Evolutionary conservation across 2,329 filamentous ascomycete genomes (phyloP).

Genomic region (Talaromyces funiculosus): DNA sequence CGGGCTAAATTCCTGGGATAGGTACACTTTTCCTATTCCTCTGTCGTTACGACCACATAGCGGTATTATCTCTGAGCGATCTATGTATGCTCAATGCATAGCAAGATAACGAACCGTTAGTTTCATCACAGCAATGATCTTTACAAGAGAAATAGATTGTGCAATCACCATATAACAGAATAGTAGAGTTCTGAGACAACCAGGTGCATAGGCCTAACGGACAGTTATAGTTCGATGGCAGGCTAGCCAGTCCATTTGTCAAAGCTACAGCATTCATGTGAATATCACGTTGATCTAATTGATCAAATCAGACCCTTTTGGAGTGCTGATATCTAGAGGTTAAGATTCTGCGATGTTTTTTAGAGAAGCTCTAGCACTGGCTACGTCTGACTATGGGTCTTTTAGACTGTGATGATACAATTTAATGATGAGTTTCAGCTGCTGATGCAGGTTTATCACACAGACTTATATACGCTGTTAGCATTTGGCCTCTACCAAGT

Average conservation of each 20-base stretch:
- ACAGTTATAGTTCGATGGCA: background rate
- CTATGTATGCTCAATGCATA: background rate
- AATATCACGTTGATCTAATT: background rate
- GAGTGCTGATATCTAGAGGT: background rate
- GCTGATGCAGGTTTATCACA: background rate
- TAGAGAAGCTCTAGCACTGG: background rate
- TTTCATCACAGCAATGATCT: background rate
- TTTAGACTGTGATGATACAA: background rate
- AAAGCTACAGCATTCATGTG: background rate
- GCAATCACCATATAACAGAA: background rate
- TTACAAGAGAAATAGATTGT: background rate
- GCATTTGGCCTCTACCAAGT: too few relatives aligned
- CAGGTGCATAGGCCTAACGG: background rate
- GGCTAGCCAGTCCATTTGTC: background rate
- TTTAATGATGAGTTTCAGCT: too few relatives aligned
- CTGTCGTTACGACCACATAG: background rate
- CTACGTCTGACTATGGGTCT: background rate
- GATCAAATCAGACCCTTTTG: background rate
- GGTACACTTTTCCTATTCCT: background rate
- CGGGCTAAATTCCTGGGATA: too few relatives aligned
- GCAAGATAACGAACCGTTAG: too few relatives aligned
- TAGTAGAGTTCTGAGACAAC: background rate
- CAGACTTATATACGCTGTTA: background rate
- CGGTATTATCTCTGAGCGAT: background rate
- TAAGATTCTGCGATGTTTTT: background rate